Evolutionary conservation across 345 rosid species (phyloP).

Genomic region (Linum usitatissimum): DNA sequence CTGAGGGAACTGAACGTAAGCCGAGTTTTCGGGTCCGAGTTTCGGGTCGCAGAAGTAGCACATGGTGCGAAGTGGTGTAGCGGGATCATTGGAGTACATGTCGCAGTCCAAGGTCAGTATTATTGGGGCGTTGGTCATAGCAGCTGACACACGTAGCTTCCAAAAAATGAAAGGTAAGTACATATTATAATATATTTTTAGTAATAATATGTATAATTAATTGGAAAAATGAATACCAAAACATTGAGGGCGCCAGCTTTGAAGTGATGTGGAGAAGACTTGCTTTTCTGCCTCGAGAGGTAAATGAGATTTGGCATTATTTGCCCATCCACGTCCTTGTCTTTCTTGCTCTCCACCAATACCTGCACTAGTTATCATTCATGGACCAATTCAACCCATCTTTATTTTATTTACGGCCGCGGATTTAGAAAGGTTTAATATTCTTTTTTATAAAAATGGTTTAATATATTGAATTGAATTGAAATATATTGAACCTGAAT

Average conservation of each 20-base stretch:
- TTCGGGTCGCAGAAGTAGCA: slow-evolving; percentile 44
- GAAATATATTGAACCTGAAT: too few relatives aligned
- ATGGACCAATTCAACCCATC: background rate
- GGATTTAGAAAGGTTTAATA: too few relatives aligned
- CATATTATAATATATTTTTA: too few relatives aligned
- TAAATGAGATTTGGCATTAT: slow-evolving; percentile 9
- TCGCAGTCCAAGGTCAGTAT: slow-evolving; percentile 72
- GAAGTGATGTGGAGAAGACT: slow-evolving; percentile 4
- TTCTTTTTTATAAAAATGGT: too few relatives aligned
- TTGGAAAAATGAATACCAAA: background rate
- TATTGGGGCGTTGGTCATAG: slow-evolving; percentile 57
- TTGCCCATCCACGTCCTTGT: slow-evolving; percentile 1
- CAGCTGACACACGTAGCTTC: slow-evolving; percentile 64
- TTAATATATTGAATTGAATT: too few relatives aligned
- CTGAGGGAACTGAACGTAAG: slow-evolving; percentile 67
- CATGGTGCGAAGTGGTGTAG: slow-evolving; percentile 32
- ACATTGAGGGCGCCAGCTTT: slow-evolving; percentile 11
- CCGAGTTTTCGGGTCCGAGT: slow-evolving; percentile 13
- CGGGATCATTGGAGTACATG: slow-evolving; percentile 64
- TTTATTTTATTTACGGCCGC: background rate
- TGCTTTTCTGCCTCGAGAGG: slow-evolving; percentile 7
- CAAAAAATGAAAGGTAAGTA: background rate
- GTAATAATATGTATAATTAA: background rate
- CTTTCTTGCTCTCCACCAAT: background rate
- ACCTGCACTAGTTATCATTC: background rate